Evolutionary conservation across 1,284 basidiomycete genomes (phyloP).

Genomic region (Ganoderma meredithae): DNA sequence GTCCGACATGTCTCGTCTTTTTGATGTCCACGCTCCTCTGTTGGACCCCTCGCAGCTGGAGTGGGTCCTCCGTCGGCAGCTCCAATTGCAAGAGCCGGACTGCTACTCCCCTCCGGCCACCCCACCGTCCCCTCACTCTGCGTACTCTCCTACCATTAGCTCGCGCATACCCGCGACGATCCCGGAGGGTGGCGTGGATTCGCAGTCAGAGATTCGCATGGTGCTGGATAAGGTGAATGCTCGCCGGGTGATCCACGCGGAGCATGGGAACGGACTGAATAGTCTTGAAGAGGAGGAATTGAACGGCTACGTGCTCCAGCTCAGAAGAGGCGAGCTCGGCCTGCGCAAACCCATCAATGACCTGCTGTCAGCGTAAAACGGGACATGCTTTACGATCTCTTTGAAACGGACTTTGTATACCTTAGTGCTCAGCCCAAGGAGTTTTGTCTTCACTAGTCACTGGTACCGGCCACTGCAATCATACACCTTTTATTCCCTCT

Average conservation of each 20-base stretch:
- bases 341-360: constrained; percentile 24
- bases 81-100: constrained; percentile 13
- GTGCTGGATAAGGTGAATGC: constrained; percentile 50
- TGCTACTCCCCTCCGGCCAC: constrained; percentile 7
- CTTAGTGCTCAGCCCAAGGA: neutral
- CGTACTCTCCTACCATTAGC: constrained; percentile 32
- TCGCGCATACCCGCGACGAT: constrained; percentile 17
- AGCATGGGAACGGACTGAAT: constrained; percentile 45
- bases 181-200: constrained; percentile 16
- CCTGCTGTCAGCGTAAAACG: neutral
- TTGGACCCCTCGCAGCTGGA: constrained; percentile 35
- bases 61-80: constrained; percentile 26
- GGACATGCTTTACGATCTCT: neutral
- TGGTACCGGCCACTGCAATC: neutral
- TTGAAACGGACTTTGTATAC: constrained; percentile 1
- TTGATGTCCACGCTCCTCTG: constrained; percentile 42
- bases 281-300: constrained; percentile 48
- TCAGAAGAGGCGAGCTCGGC: constrained; percentile 43
- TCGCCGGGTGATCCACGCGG: constrained; percentile 47
- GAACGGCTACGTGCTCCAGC: constrained; percentile 41
- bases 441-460: neutral
- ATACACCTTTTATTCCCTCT: neutral
- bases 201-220: constrained; percentile 42
- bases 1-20: constrained; percentile 25
- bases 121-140: constrained; percentile 18